Base-by-base conservation (phyloP, 768 basidiomycete species). In the Leccinum rimulosum region DNA sequence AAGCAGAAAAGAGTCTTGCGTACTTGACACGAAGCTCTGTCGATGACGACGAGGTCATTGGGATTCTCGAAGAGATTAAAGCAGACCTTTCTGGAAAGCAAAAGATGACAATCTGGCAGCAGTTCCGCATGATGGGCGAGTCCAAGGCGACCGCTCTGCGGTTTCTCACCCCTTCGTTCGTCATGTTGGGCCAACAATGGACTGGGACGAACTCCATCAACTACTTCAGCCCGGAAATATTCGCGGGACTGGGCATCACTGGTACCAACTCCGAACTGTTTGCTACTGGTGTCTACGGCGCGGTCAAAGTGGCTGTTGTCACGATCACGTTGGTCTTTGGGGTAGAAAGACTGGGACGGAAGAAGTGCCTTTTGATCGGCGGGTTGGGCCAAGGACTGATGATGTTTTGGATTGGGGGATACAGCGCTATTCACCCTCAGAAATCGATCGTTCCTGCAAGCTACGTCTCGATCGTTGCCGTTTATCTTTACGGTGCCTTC, bases 191-290 rank as follows among this genome's bases (percentile, higher is more conserved):
- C 66, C 70, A 72, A 43, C 75, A 83, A 66, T 81, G 80, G 77
- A 82, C 79, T 0, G 83, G 83, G 14, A 80, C 80, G 12, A 83
- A 84, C 61, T 76, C 81, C 3, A 80, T 84, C 64, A 82, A 82
- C 64, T 84, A 84, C 62, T 84, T 77, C 59, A 78, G 78, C 61
- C 83, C 83, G 0, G 65, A 76, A 43, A 80, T 84, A 60, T 84
- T 84, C 61, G 75, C 76, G 3, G 69, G 69, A 38, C 70, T 84
- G 15, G 83, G 83, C 2, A 76, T 83, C 25, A 73, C 70, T 1
- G 77, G 79, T 4, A 77, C 72, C 27, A 74, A 64, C 7, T 69
- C 79, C 4, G 76, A 73, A 17, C 71, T 84, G 7, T 76, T 84
- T 40, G 82, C 83, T 3, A 83, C 83, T 6, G 83, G 83, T 60